phyloP scores from a whole-genome alignment of 345 rosid genomes.

The Gossypium longicalyx region DNA sequence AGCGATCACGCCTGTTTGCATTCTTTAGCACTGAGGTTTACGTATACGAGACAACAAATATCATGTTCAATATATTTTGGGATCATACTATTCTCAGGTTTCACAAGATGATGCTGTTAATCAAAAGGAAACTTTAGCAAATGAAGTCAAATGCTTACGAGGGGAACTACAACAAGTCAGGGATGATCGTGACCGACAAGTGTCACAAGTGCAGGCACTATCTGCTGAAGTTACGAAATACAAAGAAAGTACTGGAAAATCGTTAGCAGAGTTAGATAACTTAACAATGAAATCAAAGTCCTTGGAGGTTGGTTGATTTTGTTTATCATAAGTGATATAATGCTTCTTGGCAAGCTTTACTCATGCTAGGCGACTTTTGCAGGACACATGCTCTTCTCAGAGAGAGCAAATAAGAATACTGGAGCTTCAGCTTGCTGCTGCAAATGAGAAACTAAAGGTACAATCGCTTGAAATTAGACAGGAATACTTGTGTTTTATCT shows the following conservation, averaged over 20 bases:
- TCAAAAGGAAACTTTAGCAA: constrained; percentile 53
- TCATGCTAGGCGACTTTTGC: constrained; percentile 13
- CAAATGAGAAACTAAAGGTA: constrained; percentile 85
- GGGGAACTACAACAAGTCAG: constrained; percentile 80
- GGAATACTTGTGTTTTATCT: neutral
- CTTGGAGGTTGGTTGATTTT: constrained; percentile 58
- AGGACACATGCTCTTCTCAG: constrained; percentile 85
- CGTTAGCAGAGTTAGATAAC: constrained; percentile 56
- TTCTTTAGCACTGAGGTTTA: neutral
- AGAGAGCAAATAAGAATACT: constrained; percentile 56
- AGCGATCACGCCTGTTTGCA: neutral
- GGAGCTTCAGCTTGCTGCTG: constrained; percentile 58
- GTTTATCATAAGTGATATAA: neutral
- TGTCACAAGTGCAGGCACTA: constrained; percentile 49
- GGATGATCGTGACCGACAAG: constrained; percentile 82
- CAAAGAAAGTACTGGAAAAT: constrained; percentile 72
- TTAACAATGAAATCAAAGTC: constrained; percentile 55
- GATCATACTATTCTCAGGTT: constrained; percentile 35
- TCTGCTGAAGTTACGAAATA: constrained; percentile 51
- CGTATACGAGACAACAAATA: neutral
- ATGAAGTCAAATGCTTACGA: constrained; percentile 66
- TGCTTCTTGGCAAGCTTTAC: constrained; percentile 1
- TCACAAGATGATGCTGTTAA: constrained; percentile 67
- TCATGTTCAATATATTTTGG: neutral
- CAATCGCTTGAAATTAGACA: neutral